These are phyloP conservation scores for Syncephalis plumigaleata DNA, from an alignment of 371 early-diverging fungal genomes.

Conservation along the genomic window DNA sequence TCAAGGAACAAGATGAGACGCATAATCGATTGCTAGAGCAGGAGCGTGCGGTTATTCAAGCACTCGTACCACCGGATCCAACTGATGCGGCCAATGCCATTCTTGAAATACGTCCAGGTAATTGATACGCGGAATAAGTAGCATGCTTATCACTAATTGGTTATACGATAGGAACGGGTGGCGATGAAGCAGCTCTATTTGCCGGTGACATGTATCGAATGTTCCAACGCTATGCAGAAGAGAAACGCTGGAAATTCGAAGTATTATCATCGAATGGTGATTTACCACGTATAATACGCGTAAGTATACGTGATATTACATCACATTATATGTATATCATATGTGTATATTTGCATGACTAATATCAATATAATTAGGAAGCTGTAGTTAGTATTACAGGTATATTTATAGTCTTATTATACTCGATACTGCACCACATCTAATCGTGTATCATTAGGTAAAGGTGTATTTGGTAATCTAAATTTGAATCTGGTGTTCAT, in stretches of 20 bases:
- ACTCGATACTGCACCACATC: neutral
- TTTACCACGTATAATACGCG: too few relatives aligned
- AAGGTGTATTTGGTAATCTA: slow-evolving; percentile 55
- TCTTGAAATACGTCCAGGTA: slow-evolving; percentile 58
- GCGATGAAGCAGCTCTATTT: slow-evolving; percentile 70
- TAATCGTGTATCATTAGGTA: slow-evolving; percentile 18
- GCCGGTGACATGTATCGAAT: slow-evolving; percentile 49
- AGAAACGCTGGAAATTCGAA: slow-evolving; percentile 52
- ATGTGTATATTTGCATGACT: too few relatives aligned
- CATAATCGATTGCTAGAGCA: slow-evolving; percentile 10
- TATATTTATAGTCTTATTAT: neutral
- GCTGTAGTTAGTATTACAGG: neutral
- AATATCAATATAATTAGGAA: too few relatives aligned
- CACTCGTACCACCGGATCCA: slow-evolving; percentile 36
- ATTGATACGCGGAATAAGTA: neutral
- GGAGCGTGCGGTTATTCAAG: slow-evolving; percentile 23
- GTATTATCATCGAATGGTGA: slow-evolving; percentile 29
- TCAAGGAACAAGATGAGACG: slow-evolving; percentile 27
- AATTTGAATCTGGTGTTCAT: slow-evolving; percentile 71
- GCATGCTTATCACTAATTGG: neutral
- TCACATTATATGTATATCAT: too few relatives aligned
- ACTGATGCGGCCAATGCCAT: slow-evolving; percentile 58
- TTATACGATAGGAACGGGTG: slow-evolving; percentile 40
- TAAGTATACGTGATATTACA: neutral
- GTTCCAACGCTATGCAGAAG: slow-evolving; percentile 53